These are phyloP conservation scores for Colletotrichum scovillei DNA, from an alignment of 2,329 filamentous ascomycete species.

Conservation along the genomic window DNA sequence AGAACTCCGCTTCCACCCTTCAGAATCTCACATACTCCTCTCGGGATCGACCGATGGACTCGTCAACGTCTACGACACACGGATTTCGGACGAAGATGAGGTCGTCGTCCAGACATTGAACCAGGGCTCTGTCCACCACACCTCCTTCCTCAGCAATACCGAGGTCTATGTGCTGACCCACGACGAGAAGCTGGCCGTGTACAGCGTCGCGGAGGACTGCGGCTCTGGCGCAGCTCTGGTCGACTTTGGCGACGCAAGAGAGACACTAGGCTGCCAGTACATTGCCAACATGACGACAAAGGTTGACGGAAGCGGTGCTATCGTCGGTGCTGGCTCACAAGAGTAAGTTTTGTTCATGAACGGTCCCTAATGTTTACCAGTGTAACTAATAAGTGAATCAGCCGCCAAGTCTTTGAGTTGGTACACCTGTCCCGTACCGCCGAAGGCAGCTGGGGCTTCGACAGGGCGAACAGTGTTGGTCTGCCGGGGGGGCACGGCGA, in stretches of 20 bases:
- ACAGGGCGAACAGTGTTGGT: constrained; percentile 66
- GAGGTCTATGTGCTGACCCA: constrained; percentile 80
- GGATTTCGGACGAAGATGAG: constrained; percentile 79
- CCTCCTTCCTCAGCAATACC: constrained; percentile 74
- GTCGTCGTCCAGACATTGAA: constrained; percentile 83
- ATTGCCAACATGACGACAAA: constrained; percentile 75
- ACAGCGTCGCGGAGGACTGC: constrained; percentile 74
- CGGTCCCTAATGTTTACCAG: background rate
- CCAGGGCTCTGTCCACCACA: constrained; percentile 78
- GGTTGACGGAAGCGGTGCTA: constrained; percentile 66
- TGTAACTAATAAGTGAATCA: constrained; percentile 41
- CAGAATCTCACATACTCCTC: constrained; percentile 70
- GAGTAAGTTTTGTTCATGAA: constrained; percentile 61
- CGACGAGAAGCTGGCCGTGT: constrained; percentile 82
- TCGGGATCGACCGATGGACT: constrained; percentile 85
- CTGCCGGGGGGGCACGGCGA: constrained; percentile 71
- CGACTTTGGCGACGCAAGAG: constrained; percentile 77
- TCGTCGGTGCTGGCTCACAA: constrained; percentile 74
- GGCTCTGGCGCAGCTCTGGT: constrained; percentile 66
- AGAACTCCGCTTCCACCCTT: constrained; percentile 70
- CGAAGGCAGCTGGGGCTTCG: constrained; percentile 62
- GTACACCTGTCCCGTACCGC: constrained; percentile 66
- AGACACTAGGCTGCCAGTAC: constrained; percentile 77
- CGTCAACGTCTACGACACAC: constrained; percentile 80
- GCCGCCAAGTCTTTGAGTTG: constrained; percentile 68